Percentiles rank a stretch among this genome's conserved stretches.
phyloP scores from a whole-genome alignment of 352 stramenopile genomes.

The Aphanomyces astaci region DNA sequence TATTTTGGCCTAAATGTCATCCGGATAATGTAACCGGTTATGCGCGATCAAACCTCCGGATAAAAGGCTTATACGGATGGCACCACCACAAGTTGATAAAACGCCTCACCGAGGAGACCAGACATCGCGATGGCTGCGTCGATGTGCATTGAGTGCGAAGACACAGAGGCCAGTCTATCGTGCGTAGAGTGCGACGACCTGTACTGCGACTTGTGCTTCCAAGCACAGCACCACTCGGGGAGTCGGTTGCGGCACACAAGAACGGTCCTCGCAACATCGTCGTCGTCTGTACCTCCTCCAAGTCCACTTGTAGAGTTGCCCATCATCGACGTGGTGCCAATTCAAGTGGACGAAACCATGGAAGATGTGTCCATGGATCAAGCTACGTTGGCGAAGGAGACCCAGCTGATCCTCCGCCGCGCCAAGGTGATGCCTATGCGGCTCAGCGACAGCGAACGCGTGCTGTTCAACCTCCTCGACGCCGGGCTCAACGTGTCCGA shows the following conservation, averaged over 20 bases:
- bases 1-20: too few species aligned
- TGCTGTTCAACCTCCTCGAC: constrained; percentile 70
- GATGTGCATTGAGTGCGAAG: constrained; percentile 82
- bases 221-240: constrained; percentile 58
- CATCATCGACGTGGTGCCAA: background rate
- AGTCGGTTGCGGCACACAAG: constrained; percentile 40
- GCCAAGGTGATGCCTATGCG: constrained; percentile 59
- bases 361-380: constrained; percentile 27
- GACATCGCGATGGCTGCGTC: background rate
- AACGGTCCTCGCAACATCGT: constrained; percentile 25
- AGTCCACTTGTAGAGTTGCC: background rate
- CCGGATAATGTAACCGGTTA: background rate
- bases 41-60: background rate
- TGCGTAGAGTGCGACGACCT: constrained; percentile 63
- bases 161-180: constrained; percentile 55
- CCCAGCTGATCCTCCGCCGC: constrained; percentile 33
- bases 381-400: constrained; percentile 30
- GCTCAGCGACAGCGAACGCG: constrained; percentile 54
- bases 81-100: background rate
- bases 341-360: constrained; percentile 7
- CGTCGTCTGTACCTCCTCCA: background rate
- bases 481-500: constrained; percentile 77
- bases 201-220: constrained; percentile 73
- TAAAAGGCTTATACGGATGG: background rate
- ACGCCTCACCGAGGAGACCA: too few species aligned